Evolutionary conservation across 106 monocot genomes (phyloP).

Genomic region (Apostasia ramifera): DNA sequence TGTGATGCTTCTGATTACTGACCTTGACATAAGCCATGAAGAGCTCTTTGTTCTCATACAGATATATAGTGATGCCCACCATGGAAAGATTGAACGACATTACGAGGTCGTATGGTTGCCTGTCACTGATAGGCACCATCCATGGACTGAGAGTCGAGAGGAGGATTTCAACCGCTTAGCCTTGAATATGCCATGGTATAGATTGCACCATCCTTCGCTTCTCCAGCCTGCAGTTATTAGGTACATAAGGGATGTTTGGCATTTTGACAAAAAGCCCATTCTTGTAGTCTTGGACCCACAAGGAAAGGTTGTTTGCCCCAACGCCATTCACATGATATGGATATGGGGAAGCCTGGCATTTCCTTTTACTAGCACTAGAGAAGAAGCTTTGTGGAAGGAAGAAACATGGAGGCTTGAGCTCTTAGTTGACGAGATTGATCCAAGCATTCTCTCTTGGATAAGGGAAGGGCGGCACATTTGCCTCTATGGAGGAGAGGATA

Average conservation of each 20-base stretch:
- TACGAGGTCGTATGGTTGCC: constrained; percentile 86
- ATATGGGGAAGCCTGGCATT: constrained; percentile 84
- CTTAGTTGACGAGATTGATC: constrained; percentile 78
- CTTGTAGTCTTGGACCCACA: constrained; percentile 74
- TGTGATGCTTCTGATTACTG: constrained; percentile 61
- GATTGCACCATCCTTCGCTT: constrained; percentile 40
- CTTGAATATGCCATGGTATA: constrained; percentile 66
- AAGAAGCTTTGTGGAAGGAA: constrained; percentile 80
- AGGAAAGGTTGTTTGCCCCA: constrained; percentile 67
- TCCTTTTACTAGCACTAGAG: constrained; percentile 66
- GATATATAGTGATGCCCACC: constrained; percentile 55
- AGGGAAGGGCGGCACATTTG: constrained; percentile 47
- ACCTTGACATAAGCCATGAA: constrained; percentile 55
- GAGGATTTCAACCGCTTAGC: constrained; percentile 33
- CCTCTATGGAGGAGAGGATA: constrained; percentile 78
- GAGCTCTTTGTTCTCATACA: constrained; percentile 74
- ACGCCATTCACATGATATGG: constrained; percentile 85
- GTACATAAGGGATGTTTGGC: constrained; percentile 50
- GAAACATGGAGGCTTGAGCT: constrained; percentile 75
- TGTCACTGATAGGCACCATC: constrained; percentile 38
- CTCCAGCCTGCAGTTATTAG: constrained; percentile 43
- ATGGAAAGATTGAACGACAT: constrained; percentile 48
- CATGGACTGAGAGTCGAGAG: constrained; percentile 28
- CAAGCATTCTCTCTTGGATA: constrained; percentile 33
- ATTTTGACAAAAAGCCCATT: constrained; percentile 67